These are phyloP conservation scores for Moesziomyces sp. DNA, from an alignment of 1,284 basidiomycete species.

Conservation along the genomic window DNA sequence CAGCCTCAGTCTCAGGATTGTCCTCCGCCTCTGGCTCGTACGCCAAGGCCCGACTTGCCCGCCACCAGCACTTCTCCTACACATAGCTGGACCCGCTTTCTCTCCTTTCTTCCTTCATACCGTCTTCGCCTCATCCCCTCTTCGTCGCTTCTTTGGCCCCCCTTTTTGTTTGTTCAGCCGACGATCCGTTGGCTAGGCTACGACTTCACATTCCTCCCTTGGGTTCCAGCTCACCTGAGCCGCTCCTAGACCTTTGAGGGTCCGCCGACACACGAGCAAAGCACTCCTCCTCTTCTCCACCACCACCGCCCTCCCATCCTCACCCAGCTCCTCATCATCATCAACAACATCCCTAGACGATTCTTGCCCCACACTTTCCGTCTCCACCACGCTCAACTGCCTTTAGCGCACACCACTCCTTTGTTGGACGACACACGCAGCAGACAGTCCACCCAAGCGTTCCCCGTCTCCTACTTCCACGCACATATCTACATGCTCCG, in stretches of 20 bases:
- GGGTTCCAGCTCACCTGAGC: constrained; percentile 32
- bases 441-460: too few relatives aligned
- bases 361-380: not conserved
- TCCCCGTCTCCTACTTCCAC: not conserved
- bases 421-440: not conserved
- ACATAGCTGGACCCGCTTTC: not conserved
- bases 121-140: constrained; percentile 10
- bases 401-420: not conserved
- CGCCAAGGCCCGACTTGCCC: not conserved
- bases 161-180: constrained; percentile 40
- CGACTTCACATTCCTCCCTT: constrained; percentile 25
- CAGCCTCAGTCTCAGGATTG: not conserved
- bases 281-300: not conserved
- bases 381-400: not conserved
- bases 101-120: constrained; percentile 14
- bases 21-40: not conserved
- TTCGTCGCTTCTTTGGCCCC: constrained; percentile 2
- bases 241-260: not conserved
- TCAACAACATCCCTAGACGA: not conserved
- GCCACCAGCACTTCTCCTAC: too few relatives aligned
- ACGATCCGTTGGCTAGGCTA: constrained; percentile 20
- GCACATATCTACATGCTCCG: constrained; percentile 23
- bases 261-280: not conserved
- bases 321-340: not conserved
- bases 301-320: not conserved